Percentiles rank a stretch among this genome's conserved stretches.
These are phyloP conservation scores for Oryza longistaminata DNA, from an alignment of 176 grass and related monocot species.

Conservation along the genomic window DNA sequence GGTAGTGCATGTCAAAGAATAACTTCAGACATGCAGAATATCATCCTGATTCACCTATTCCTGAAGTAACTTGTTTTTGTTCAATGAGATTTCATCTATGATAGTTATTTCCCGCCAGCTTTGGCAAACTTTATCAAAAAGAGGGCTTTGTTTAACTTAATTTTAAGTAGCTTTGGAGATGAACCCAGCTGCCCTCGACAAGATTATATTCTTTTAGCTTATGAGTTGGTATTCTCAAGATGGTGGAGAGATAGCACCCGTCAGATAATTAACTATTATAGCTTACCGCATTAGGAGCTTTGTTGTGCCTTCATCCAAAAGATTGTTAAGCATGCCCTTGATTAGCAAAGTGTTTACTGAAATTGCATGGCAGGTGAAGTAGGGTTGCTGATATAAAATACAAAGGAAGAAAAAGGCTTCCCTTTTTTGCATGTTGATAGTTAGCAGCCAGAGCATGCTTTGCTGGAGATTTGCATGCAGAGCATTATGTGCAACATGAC, in stretches of 20 bases:
- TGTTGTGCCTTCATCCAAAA: background rate
- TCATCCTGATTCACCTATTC: background rate
- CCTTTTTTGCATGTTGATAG: background rate
- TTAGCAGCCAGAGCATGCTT: conserved; percentile 1
- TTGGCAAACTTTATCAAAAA: too few relatives aligned
- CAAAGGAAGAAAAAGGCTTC: background rate
- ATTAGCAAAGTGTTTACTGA: background rate
- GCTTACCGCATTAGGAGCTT: background rate
- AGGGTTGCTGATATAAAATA: background rate
- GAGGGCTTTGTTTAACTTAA: background rate
- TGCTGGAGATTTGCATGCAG: background rate
- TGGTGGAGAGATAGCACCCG: background rate
- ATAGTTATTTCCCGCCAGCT: background rate
- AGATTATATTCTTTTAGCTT: background rate
- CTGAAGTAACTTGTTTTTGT: background rate
- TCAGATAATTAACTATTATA: too few relatives aligned
- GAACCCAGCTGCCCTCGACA: background rate
- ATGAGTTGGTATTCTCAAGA: background rate
- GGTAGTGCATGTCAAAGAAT: background rate
- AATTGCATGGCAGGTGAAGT: background rate
- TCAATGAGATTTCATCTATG: background rate
- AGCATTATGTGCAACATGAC: background rate
- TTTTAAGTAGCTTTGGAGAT: background rate
- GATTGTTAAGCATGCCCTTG: background rate
- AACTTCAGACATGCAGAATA: background rate